Evolutionary conservation across 345 rosid species (phyloP).

Genomic region (Excoecaria cochinchinensis): DNA sequence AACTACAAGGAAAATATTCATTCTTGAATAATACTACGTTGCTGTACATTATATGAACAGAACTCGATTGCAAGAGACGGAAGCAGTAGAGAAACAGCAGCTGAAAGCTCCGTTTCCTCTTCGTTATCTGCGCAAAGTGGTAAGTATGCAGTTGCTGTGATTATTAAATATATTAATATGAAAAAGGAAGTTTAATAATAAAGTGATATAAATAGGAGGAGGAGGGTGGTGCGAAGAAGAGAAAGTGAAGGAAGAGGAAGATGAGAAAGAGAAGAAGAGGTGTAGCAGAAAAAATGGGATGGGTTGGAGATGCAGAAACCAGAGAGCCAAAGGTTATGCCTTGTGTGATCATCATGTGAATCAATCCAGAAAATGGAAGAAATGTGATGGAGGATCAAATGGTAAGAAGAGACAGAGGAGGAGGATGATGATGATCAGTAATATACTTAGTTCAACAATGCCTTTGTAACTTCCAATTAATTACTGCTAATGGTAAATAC

Average conservation of each 20-base stretch:
- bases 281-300: neutral
- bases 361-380: neutral
- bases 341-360: neutral
- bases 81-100: neutral
- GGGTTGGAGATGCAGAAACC: slow-evolving; percentile 13
- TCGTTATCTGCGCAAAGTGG: slow-evolving; percentile 4
- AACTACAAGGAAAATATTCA: too few relatives aligned
- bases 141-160: neutral
- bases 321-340: neutral
- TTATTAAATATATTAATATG: neutral
- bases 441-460: slow-evolving; percentile 8
- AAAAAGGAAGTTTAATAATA: neutral
- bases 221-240: slow-evolving; percentile 18
- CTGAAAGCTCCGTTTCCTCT: slow-evolving; percentile 8
- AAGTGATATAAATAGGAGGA: neutral
- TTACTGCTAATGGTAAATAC: neutral
- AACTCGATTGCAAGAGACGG: neutral
- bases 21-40: neutral
- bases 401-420: slow-evolving; percentile 1
- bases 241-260: slow-evolving; percentile 9
- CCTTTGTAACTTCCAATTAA: neutral
- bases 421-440: slow-evolving; percentile 3
- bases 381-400: neutral
- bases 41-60: neutral
- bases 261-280: neutral